Percentiles rank a stretch among this genome's conserved stretches.
Conservation (phyloP, 257 asterid genomes). For the Henckelia pumila region DNA sequence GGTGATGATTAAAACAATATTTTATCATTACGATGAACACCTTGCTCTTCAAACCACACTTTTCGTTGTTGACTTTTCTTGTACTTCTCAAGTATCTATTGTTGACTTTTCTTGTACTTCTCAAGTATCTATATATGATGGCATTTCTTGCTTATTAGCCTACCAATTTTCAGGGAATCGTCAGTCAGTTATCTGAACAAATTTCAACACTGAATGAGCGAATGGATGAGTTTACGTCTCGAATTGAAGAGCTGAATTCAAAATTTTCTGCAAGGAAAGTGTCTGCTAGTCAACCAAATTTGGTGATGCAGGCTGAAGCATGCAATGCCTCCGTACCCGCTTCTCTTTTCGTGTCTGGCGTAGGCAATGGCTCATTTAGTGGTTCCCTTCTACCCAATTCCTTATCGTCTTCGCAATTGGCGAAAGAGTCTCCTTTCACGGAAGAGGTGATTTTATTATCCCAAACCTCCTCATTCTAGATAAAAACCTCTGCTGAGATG, state of each 20-base stretch:
- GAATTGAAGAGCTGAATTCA: constrained; percentile 84
- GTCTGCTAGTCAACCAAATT: constrained; percentile 75
- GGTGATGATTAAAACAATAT: neutral
- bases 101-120: constrained; percentile 14
- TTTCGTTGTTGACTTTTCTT: no score
- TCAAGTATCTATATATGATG: constrained; percentile 14
- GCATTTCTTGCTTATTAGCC: constrained; percentile 19
- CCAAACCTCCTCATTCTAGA: neutral
- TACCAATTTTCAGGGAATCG: constrained; percentile 61
- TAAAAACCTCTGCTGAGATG: constrained; percentile 3
- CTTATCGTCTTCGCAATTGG: constrained; percentile 75
- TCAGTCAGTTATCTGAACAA: constrained; percentile 85
- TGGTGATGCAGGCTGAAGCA: constrained; percentile 71
- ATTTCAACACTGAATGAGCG: constrained; percentile 85
- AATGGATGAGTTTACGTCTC: constrained; percentile 94
- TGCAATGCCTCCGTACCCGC: constrained; percentile 59
- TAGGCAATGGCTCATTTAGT: constrained; percentile 60
- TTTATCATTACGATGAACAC: neutral
- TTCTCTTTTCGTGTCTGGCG: constrained; percentile 57
- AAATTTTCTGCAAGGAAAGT: constrained; percentile 46
- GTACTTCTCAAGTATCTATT: no score
- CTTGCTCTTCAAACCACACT: neutral
- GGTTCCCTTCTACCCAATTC: constrained; percentile 65
- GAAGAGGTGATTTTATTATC: constrained; percentile 65
- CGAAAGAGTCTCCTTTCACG: constrained; percentile 69